Conservation (phyloP, 345 rosid genomes). For the Salix purpurea region DNA sequence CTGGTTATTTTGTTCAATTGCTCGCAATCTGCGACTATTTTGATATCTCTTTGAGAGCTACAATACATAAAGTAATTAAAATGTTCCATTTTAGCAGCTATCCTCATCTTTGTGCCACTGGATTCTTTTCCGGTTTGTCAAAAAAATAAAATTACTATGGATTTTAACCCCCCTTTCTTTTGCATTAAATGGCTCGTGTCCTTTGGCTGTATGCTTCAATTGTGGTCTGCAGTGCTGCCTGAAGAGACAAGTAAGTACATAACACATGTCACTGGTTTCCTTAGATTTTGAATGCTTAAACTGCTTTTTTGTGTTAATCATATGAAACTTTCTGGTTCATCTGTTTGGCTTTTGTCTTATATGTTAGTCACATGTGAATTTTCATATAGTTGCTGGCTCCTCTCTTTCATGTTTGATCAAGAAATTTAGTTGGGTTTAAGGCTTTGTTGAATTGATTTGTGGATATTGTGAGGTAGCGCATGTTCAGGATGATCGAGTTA, state of each 20-base stretch:
- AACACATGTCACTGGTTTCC: slow-evolving; percentile 1
- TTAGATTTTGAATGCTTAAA: background rate
- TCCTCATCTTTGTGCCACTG: background rate
- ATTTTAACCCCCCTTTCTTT: background rate
- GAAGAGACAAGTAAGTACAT: slow-evolving; percentile 80
- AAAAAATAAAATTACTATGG: background rate
- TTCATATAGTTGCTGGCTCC: background rate
- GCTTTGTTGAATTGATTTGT: background rate
- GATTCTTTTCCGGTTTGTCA: background rate
- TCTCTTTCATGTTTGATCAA: background rate
- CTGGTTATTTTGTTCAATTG: background rate
- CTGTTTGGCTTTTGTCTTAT: background rate
- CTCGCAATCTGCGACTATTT: background rate
- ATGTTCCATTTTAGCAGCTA: background rate
- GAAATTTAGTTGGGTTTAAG: background rate
- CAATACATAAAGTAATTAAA: background rate
- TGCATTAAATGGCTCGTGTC: slow-evolving; percentile 24
- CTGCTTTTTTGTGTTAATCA: background rate
- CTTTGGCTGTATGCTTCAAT: slow-evolving; percentile 35
- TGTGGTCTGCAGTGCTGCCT: slow-evolving; percentile 70
- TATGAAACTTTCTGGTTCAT: background rate
- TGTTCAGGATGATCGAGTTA: background rate
- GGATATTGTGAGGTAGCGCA: background rate
- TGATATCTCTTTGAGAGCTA: background rate
- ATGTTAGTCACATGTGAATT: background rate